Evolutionary conservation across 768 basidiomycete genomes (phyloP).

Genomic region (Pleurotus ostreatus): DNA sequence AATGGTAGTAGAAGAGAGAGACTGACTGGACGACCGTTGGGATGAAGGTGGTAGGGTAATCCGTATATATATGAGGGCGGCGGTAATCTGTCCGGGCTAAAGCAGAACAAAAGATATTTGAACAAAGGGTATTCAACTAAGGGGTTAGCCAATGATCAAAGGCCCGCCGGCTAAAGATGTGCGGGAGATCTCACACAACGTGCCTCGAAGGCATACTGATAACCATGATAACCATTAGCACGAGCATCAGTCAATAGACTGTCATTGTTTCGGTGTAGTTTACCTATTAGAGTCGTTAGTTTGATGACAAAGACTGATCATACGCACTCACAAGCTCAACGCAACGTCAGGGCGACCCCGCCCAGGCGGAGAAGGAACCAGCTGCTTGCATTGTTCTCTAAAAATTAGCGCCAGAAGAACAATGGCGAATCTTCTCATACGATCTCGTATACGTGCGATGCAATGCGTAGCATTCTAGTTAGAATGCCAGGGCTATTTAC

Average conservation of each 20-base stretch:
- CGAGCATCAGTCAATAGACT: background rate
- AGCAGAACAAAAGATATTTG: slow-evolving; percentile 7
- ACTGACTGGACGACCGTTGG: background rate
- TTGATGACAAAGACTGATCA: background rate
- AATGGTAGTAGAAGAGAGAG: background rate
- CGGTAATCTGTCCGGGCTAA: background rate
- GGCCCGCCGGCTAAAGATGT: background rate
- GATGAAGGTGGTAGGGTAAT: background rate
- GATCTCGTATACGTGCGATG: too few species aligned
- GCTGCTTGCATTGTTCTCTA: background rate
- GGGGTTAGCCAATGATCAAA: background rate
- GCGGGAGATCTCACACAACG: background rate
- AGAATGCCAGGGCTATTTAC: too few species aligned
- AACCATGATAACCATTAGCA: background rate
- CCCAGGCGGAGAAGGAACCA: too few species aligned
- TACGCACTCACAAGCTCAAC: too few species aligned
- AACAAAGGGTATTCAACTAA: slow-evolving; percentile 2
- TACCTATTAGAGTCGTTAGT: background rate
- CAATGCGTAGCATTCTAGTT: too few species aligned
- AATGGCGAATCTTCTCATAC: background rate
- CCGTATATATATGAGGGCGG: background rate
- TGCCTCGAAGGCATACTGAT: background rate
- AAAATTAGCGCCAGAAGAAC: background rate
- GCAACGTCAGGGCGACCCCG: too few species aligned
- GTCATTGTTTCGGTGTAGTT: slow-evolving; percentile 1